Percentiles rank a stretch among this genome's conserved stretches.
These are phyloP conservation scores for Russula compacta DNA, from an alignment of 768 basidiomycete species.

Conservation along the genomic window DNA sequence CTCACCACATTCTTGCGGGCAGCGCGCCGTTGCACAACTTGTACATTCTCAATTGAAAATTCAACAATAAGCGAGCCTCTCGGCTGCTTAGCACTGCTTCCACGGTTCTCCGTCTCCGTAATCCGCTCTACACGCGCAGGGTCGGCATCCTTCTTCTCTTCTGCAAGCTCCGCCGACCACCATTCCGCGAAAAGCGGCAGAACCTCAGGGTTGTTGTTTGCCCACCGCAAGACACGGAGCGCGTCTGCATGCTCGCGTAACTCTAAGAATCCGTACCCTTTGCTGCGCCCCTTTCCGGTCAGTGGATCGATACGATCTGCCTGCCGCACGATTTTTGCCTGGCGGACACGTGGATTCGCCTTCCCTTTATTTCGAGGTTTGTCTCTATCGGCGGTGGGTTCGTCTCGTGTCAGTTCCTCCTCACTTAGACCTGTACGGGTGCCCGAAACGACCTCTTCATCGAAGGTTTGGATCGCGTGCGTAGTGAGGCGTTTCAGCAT, in stretches of 20 bases:
- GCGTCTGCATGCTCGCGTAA: conserved; percentile 84
- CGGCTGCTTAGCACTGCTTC: conserved; percentile 35
- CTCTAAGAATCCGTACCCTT: conserved; percentile 95
- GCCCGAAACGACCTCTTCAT: conserved; percentile 63
- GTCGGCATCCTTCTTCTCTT: conserved; percentile 38
- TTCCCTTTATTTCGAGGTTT: conserved; percentile 24
- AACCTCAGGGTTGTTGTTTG: conserved; percentile 77
- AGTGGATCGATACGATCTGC: conserved; percentile 81
- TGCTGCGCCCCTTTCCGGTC: conserved; percentile 79
- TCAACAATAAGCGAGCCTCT: conserved; percentile 71
- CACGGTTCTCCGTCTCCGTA: conserved; percentile 39
- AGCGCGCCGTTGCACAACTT: conserved; percentile 73
- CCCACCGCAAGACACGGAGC: conserved; percentile 84
- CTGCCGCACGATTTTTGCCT: conserved; percentile 89
- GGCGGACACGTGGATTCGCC: conserved; percentile 33
- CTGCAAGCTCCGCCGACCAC: conserved; percentile 75
- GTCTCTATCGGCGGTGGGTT: conserved; percentile 23
- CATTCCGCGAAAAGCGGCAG: conserved; percentile 60
- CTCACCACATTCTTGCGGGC: conserved; percentile 39
- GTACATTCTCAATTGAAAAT: conserved; percentile 92
- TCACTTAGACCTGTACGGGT: conserved; percentile 48
- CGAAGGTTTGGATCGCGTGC: conserved; percentile 71
- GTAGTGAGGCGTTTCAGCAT: conserved; percentile 81
- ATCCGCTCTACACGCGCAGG: conserved; percentile 50
- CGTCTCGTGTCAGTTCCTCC: conserved; percentile 52